These are phyloP conservation scores for Clonostachys rhizophaga DNA, from an alignment of 2,329 filamentous ascomycete genomes.

Conservation along the genomic window DNA sequence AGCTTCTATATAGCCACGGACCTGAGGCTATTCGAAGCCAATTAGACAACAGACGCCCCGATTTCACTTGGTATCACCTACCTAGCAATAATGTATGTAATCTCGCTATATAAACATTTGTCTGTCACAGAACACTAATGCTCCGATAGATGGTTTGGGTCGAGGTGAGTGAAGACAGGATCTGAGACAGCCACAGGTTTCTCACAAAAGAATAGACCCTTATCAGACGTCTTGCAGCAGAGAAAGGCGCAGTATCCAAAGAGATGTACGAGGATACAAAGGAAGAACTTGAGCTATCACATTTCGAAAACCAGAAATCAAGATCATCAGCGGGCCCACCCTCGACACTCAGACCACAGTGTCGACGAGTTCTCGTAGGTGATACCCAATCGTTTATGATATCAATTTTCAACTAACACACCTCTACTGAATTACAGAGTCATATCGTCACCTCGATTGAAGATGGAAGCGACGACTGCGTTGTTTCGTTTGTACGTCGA, in stretches of 20 bases:
- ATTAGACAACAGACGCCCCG: not conserved
- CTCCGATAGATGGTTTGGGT: slow-evolving; percentile 2
- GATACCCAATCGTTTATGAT: too few species aligned
- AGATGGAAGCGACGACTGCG: not conserved
- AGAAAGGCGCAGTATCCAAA: slow-evolving; percentile 1
- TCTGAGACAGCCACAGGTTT: not conserved
- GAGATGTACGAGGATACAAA: slow-evolving; percentile 3
- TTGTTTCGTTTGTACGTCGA: not conserved
- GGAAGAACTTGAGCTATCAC: slow-evolving; percentile 1
- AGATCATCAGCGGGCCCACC: not conserved
- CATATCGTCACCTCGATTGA: not conserved
- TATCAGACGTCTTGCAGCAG: slow-evolving; percentile 1
- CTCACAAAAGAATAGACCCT: not conserved
- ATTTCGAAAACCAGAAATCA: too few species aligned
- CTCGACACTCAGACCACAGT: not conserved
- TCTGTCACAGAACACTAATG: too few species aligned
- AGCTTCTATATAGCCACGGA: slow-evolving; percentile 4
- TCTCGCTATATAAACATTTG: not conserved
- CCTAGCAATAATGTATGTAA: slow-evolving; percentile 5
- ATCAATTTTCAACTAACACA: too few species aligned
- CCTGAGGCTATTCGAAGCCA: slow-evolving; percentile 1
- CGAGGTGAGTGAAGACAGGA: not conserved
- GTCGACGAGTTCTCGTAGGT: not conserved
- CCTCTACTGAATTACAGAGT: too few species aligned
- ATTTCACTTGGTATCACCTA: slow-evolving; percentile 7